Conservation (phyloP, 2,329 filamentous ascomycete genomes). For the Ascochyta lentis region DNA sequence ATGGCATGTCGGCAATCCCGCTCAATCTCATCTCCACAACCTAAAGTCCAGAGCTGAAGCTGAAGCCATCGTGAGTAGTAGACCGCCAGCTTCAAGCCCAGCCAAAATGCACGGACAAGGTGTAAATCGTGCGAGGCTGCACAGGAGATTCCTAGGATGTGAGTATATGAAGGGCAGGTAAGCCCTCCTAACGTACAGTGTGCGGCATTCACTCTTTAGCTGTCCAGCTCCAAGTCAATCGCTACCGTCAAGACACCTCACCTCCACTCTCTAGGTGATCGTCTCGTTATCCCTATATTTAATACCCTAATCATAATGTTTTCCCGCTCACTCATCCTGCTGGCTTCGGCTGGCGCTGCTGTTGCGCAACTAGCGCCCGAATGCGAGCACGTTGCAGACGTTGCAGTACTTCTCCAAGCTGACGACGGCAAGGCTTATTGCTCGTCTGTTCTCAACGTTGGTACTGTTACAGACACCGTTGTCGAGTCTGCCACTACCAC, state of each 20-base stretch:
- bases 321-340: conserved; percentile 12
- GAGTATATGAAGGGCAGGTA: conserved; percentile 11
- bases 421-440: conserved; percentile 16
- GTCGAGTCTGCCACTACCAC: conserved; percentile 12
- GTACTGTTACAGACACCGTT: conserved; percentile 10
- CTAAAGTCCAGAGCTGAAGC: conserved; percentile 12
- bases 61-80: conserved; percentile 9
- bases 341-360: conserved; percentile 16
- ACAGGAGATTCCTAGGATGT: neutral
- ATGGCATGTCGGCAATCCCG: conserved; percentile 12
- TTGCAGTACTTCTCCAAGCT: conserved; percentile 7
- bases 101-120: conserved; percentile 3
- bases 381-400: conserved; percentile 14
- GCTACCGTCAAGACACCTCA: conserved; percentile 13
- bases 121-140: neutral
- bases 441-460: conserved; percentile 13
- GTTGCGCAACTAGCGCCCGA: conserved; percentile 13
- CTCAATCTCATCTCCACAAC: conserved; percentile 13
- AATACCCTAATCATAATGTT: conserved; percentile 21
- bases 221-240: conserved; percentile 18
- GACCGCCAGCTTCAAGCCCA: conserved; percentile 5
- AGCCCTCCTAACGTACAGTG: conserved; percentile 1
- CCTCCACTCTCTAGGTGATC: conserved; percentile 15
- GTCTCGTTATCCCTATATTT: conserved; percentile 7
- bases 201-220: conserved; percentile 20